These are phyloP conservation scores for Beverwykella pulmonaria DNA, from an alignment of 495 filamentous ascomycete genomes.

Conservation along the genomic window DNA sequence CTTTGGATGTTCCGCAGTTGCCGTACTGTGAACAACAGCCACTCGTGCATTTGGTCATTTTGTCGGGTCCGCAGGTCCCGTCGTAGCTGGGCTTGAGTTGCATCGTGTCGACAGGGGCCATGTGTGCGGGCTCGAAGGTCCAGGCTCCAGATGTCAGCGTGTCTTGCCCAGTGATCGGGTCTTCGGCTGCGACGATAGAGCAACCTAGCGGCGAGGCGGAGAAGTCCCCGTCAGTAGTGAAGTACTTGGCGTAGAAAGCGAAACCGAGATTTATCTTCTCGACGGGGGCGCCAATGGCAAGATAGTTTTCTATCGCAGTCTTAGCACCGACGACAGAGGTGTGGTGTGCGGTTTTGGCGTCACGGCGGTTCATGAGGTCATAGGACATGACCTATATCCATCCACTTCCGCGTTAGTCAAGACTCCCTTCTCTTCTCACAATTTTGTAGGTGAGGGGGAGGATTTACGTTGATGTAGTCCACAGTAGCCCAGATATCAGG, in stretches of 20 bases:
- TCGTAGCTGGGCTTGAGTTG: slow-evolving; percentile 6
- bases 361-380: slow-evolving; percentile 76
- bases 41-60: slow-evolving; percentile 10
- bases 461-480: slow-evolving; percentile 68
- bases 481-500: slow-evolving; percentile 65
- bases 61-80: slow-evolving; percentile 31
- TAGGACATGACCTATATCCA: slow-evolving; percentile 62
- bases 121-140: slow-evolving; percentile 31
- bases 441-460: neutral
- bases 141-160: slow-evolving; percentile 28
- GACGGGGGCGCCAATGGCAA: slow-evolving; percentile 58
- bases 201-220: slow-evolving; percentile 61
- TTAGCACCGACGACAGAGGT: slow-evolving; percentile 60
- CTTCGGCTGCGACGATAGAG: slow-evolving; percentile 63
- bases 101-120: slow-evolving; percentile 16
- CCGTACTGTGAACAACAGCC: slow-evolving; percentile 30
- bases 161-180: slow-evolving; percentile 65
- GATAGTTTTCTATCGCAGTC: slow-evolving; percentile 61
- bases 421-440: too few relatives aligned
- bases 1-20: slow-evolving; percentile 41
- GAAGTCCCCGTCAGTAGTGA: slow-evolving; percentile 60
- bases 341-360: slow-evolving; percentile 68
- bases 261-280: slow-evolving; percentile 71
- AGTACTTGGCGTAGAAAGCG: slow-evolving; percentile 76
- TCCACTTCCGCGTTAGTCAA: neutral